Conservation (phyloP, 345 rosid species). For the Theobroma cacao region DNA sequence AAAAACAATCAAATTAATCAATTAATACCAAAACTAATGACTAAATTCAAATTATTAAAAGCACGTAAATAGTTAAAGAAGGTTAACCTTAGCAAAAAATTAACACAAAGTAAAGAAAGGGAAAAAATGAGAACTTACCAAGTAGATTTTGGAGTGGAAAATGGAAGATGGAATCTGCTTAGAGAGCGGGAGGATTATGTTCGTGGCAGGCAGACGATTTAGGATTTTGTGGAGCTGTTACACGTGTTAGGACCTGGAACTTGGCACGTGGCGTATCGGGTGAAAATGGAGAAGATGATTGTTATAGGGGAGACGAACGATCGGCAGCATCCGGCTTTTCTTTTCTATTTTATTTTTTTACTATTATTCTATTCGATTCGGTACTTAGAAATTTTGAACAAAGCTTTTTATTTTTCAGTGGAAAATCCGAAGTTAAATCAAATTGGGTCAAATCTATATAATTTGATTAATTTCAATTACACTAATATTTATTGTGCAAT, state of each 20-base stretch:
- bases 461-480: too few species aligned
- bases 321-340: too few species aligned
- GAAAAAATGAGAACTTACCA: neutral
- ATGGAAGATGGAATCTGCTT: neutral
- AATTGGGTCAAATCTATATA: too few species aligned
- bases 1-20: neutral
- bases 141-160: neutral
- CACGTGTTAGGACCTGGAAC: neutral
- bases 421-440: too few species aligned
- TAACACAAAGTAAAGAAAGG: neutral
- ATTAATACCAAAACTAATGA: neutral
- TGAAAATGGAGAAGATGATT: neutral
- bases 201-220: neutral
- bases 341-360: too few species aligned
- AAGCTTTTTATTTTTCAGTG: too few species aligned
- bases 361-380: too few species aligned
- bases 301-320: too few species aligned
- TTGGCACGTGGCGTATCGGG: neutral
- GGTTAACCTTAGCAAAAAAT: neutral
- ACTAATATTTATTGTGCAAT: too few species aligned
- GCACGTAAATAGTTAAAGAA: neutral
- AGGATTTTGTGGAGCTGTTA: neutral
- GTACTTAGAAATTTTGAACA: too few species aligned
- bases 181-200: neutral
- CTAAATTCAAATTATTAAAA: neutral